Conservation (phyloP, 805 yeast genomes). For the Lipomyces spencermartinsiae region DNA sequence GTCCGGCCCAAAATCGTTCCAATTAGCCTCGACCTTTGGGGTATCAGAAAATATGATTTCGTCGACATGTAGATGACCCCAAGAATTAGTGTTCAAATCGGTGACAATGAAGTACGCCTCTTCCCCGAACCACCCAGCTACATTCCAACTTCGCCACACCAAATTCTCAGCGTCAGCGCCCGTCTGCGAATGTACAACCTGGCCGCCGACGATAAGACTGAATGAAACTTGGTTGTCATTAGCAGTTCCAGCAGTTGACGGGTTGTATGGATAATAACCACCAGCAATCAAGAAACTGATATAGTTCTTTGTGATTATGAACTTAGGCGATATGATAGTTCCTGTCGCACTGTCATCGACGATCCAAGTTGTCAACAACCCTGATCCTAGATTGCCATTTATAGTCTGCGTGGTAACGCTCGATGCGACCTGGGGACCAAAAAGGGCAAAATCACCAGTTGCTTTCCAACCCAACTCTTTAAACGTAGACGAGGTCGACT, state of each 20-base stretch:
- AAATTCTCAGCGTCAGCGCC: no score
- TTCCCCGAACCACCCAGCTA: background rate
- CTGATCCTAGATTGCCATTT: background rate
- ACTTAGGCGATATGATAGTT: constrained; percentile 7
- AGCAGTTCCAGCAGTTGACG: constrained; percentile 5
- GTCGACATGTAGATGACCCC: no score
- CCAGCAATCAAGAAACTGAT: constrained; percentile 10
- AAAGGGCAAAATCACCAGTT: constrained; percentile 12
- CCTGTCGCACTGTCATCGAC: background rate
- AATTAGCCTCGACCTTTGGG: no score
- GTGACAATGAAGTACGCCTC: background rate
- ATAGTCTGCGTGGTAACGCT: background rate
- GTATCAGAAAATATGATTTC: no score
- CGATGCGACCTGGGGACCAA: constrained; percentile 3
- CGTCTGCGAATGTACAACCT: no score
- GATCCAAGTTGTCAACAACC: background rate
- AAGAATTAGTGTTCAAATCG: background rate
- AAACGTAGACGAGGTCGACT: constrained; percentile 39
- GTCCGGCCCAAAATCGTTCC: no score
- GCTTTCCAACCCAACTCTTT: constrained; percentile 30
- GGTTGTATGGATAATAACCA: constrained; percentile 15
- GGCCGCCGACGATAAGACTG: no score
- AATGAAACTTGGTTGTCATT: background rate
- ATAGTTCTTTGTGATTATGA: constrained; percentile 10
- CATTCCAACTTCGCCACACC: no score